Conservation (phyloP, 345 rosid genomes). For the Diplotaxis tenuifolia region DNA sequence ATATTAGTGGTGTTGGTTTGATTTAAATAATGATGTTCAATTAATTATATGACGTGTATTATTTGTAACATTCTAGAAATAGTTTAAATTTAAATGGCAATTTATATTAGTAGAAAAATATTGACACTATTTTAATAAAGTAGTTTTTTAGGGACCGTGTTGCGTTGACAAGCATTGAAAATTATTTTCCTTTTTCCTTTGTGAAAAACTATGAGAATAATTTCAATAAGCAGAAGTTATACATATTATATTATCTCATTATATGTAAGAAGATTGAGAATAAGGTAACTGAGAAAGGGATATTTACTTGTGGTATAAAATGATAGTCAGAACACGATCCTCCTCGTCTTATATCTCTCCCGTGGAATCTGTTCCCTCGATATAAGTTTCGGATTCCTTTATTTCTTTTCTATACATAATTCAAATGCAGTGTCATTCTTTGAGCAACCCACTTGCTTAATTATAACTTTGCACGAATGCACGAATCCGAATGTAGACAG, state of each 20-base stretch:
- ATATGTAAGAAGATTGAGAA: conserved; percentile 15
- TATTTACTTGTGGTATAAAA: conserved; percentile 20
- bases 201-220: conserved; percentile 12
- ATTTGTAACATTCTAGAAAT: no score
- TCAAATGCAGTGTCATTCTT: background rate
- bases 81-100: no score
- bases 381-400: conserved; percentile 16
- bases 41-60: no score
- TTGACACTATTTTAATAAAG: no score
- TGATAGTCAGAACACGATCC: conserved; percentile 32
- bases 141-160: no score
- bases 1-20: no score
- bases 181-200: background rate
- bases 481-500: conserved; percentile 23
- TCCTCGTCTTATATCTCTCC: conserved; percentile 15
- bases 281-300: conserved; percentile 14
- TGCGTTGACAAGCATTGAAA: conserved; percentile 29
- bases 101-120: no score
- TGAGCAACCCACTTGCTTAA: conserved; percentile 18
- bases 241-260: background rate
- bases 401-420: background rate
- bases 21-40: no score
- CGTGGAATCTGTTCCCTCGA: conserved; percentile 15
- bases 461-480: conserved; percentile 21
- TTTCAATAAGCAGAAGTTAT: background rate